Conservation (phyloP, 495 filamentous ascomycete species). For the Cladorrhinum samala region DNA sequence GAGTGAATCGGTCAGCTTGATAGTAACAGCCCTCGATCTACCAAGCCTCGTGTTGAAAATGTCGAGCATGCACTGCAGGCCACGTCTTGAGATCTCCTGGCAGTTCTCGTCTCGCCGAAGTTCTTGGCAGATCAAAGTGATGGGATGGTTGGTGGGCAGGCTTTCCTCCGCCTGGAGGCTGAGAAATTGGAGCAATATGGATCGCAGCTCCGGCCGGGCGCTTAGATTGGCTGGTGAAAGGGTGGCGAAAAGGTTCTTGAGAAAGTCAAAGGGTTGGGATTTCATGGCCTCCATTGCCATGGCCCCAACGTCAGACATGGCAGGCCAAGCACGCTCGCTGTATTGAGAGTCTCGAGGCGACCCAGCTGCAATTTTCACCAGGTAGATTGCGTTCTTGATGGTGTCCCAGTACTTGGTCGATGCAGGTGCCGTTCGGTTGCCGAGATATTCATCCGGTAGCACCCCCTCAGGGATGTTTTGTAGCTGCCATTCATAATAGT, state of each 20-base stretch:
- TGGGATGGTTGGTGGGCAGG: slow-evolving; percentile 25
- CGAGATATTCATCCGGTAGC: slow-evolving; percentile 25
- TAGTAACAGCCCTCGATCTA: slow-evolving; percentile 24
- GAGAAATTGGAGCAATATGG: slow-evolving; percentile 24
- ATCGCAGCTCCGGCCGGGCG: slow-evolving; percentile 25
- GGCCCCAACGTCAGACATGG: slow-evolving; percentile 20
- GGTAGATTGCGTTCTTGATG: slow-evolving; percentile 28
- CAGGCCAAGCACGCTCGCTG: slow-evolving; percentile 21
- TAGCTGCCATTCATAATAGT: slow-evolving; percentile 30
- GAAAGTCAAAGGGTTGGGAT: slow-evolving; percentile 27
- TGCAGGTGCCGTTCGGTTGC: slow-evolving; percentile 13
- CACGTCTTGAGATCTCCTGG: slow-evolving; percentile 27
- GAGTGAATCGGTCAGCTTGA: slow-evolving; percentile 29
- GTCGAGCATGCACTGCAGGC: slow-evolving; percentile 31
- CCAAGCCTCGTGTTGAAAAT: slow-evolving; percentile 25
- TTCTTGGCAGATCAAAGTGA: slow-evolving; percentile 25
- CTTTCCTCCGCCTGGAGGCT: slow-evolving; percentile 20
- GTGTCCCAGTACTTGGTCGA: slow-evolving; percentile 25
- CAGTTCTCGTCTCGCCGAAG: slow-evolving; percentile 22
- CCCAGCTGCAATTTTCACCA: slow-evolving; percentile 24
- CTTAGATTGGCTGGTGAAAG: slow-evolving; percentile 27
- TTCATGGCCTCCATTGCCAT: slow-evolving; percentile 26
- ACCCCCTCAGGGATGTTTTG: slow-evolving; percentile 22
- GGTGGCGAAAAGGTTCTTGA: slow-evolving; percentile 27
- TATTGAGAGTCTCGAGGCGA: slow-evolving; percentile 16